Percentiles rank a stretch among this genome's conserved stretches.
Evolutionary conservation across 129 eudicot species (phyloP).

Genomic region (Flaveria sonorensis): DNA sequence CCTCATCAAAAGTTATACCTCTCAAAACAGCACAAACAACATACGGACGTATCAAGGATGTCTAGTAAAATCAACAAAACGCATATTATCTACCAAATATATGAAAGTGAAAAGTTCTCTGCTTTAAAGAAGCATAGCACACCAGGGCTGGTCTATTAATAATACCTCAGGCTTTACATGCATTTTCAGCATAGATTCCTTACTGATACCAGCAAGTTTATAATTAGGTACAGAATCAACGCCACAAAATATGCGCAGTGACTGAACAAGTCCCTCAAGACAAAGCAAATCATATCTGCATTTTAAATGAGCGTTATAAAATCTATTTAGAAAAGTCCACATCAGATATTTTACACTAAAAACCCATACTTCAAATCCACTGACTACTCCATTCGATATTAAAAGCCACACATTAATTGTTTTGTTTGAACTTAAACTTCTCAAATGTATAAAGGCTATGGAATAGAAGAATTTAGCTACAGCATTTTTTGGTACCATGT

Average conservation of each 20-base stretch:
- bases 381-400: neutral
- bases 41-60: slow-evolving; percentile 67
- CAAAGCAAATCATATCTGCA: slow-evolving; percentile 97
- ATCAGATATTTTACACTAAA: slow-evolving; percentile 10
- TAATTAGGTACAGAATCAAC: slow-evolving; percentile 72
- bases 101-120: slow-evolving; percentile 7
- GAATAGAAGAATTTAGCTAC: neutral
- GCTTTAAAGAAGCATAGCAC: neutral
- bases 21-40: slow-evolving; percentile 96
- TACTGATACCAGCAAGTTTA: slow-evolving; percentile 41
- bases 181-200: slow-evolving; percentile 80
- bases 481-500: neutral
- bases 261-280: slow-evolving; percentile 87
- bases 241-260: slow-evolving; percentile 75
- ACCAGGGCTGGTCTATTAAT: slow-evolving; percentile 8
- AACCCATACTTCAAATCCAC: neutral
- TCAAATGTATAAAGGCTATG: neutral
- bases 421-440: neutral
- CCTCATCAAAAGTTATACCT: slow-evolving; percentile 82
- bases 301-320: slow-evolving; percentile 9
- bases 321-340: neutral
- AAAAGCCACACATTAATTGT: slow-evolving; percentile 1
- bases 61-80: slow-evolving; percentile 40
- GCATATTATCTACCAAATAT: neutral
- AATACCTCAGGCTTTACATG: slow-evolving; percentile 85